Percentiles rank a stretch among this genome's conserved stretches.
Evolutionary conservation across 83 land plant genomes (phyloP).

Genomic region (Picea engelmannii): DNA sequence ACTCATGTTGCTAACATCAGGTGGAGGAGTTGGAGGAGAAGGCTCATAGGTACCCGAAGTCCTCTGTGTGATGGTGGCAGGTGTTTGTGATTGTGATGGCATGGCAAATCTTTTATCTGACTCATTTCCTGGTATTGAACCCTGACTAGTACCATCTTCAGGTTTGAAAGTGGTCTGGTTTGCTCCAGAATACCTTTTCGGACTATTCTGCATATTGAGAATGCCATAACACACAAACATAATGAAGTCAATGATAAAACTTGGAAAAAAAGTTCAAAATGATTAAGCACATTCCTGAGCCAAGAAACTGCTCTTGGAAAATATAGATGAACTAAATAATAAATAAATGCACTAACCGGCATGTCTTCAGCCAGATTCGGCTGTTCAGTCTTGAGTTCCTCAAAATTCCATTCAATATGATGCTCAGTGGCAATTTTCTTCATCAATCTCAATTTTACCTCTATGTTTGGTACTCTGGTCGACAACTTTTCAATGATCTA

Average conservation of each 20-base stretch:
- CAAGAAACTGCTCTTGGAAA: too few relatives aligned
- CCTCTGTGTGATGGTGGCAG: too few relatives aligned
- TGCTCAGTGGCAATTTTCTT: conserved; percentile 77
- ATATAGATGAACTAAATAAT: too few relatives aligned
- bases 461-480: conserved; percentile 63
- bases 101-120: background rate
- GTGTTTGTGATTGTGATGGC: conserved; percentile 6
- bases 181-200: too few relatives aligned
- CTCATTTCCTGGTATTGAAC: background rate
- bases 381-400: conserved; percentile 48
- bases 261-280: background rate
- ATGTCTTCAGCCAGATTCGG: conserved; percentile 45
- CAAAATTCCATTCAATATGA: conserved; percentile 72
- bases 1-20: too few relatives aligned
- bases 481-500: conserved; percentile 89
- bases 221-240: background rate
- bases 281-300: too few relatives aligned
- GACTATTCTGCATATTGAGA: too few relatives aligned
- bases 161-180: too few relatives aligned
- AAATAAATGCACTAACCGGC: conserved; percentile 42
- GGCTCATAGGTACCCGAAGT: too few relatives aligned
- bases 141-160: too few relatives aligned
- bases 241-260: background rate
- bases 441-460: conserved; percentile 67
- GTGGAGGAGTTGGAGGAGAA: too few relatives aligned